phyloP scores from a whole-genome alignment of 345 rosid genomes.

The Murraya paniculata region DNA sequence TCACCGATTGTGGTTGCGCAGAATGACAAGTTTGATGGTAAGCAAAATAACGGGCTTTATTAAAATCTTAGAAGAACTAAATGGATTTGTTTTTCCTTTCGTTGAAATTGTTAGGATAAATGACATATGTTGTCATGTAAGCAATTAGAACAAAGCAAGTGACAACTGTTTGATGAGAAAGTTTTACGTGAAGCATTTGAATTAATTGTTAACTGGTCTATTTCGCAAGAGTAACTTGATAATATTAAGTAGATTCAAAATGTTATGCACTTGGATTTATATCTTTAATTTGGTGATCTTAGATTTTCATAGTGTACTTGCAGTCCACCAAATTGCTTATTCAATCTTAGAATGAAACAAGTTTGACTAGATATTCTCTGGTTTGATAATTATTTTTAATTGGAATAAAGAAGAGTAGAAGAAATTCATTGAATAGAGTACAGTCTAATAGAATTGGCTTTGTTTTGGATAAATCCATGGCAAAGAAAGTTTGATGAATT shows the following conservation, averaged over 20 bases:
- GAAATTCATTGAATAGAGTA: neutral
- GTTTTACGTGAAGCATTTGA: neutral
- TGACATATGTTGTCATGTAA: neutral
- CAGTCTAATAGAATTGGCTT: neutral
- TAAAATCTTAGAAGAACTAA: neutral
- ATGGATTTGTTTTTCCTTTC: neutral
- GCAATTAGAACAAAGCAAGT: neutral
- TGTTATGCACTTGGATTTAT: neutral
- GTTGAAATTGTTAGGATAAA: neutral
- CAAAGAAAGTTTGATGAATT: neutral
- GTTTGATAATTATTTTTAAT: neutral
- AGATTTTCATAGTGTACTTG: neutral
- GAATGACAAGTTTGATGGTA: conserved; percentile 94
- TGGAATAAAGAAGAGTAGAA: neutral
- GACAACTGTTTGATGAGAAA: neutral
- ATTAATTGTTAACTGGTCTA: neutral
- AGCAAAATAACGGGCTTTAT: conserved; percentile 14
- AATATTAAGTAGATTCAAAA: neutral
- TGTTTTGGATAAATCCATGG: neutral
- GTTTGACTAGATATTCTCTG: neutral
- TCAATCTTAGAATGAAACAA: neutral
- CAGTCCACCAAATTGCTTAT: neutral
- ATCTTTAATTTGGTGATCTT: neutral
- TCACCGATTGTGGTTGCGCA: conserved; percentile 84
- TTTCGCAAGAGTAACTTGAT: neutral